Conservation (phyloP, 2,329 filamentous ascomycete genomes). For the Calonectria naviculata region DNA sequence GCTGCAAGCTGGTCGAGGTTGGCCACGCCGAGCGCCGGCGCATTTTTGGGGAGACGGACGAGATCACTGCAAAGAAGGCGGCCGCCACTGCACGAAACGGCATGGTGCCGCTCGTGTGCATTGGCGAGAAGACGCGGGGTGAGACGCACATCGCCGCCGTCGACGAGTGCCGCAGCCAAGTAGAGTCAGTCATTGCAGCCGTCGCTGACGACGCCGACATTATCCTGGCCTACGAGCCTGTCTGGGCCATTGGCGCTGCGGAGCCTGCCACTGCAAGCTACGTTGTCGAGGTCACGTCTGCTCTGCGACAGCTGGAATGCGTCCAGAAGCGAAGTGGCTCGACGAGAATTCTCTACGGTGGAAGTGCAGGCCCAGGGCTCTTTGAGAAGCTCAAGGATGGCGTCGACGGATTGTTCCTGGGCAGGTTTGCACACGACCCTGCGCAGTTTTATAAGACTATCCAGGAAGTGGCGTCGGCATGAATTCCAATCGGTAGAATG, state of each 20-base stretch:
- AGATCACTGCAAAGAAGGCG: conserved; percentile 74
- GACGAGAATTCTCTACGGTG: conserved; percentile 82
- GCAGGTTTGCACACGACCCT: conserved; percentile 83
- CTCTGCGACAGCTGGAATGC: conserved; percentile 66
- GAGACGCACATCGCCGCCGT: conserved; percentile 68
- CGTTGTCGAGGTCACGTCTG: conserved; percentile 76
- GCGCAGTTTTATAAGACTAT: conserved; percentile 78
- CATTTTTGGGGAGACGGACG: conserved; percentile 81
- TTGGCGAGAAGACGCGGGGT: conserved; percentile 73
- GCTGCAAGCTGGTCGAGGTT: conserved; percentile 79
- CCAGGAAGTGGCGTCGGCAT: conserved; percentile 70
- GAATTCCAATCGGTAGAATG: background rate
- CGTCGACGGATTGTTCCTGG: conserved; percentile 85
- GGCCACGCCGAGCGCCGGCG: conserved; percentile 83
- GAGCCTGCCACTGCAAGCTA: conserved; percentile 79
- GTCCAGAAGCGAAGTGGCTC: conserved; percentile 62
- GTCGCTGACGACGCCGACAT: conserved; percentile 74
- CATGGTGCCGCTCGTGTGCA: conserved; percentile 82
- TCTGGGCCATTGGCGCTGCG: conserved; percentile 86
- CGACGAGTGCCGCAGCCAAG: conserved; percentile 73
- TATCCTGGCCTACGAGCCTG: conserved; percentile 86
- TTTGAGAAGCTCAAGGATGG: conserved; percentile 75
- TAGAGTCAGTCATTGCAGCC: conserved; percentile 70
- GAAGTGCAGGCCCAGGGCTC: conserved; percentile 83
- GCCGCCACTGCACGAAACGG: conserved; percentile 74